phyloP scores from a whole-genome alignment of 108 stramenopile genomes.

The Asterionellopsis glacialis region DNA sequence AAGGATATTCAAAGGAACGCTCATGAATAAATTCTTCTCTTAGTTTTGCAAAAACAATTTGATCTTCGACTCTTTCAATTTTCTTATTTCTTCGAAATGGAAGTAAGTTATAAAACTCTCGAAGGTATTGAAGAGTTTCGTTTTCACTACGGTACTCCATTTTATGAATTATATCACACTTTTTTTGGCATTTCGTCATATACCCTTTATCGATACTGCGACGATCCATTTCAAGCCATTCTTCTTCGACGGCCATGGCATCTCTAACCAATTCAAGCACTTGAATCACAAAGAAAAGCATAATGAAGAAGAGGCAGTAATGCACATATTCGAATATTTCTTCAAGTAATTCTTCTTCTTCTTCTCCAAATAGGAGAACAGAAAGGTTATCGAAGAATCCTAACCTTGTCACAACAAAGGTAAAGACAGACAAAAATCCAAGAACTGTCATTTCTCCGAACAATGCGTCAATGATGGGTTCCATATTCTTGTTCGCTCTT shows the following conservation, averaged over 20 bases:
- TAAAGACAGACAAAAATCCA: conserved; percentile 43
- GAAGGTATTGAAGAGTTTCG: not conserved
- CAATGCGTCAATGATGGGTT: conserved; percentile 31
- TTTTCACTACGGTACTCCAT: not conserved
- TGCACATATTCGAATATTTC: conserved; percentile 52
- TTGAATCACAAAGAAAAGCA: conserved; percentile 47
- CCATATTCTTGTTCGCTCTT: conserved; percentile 18
- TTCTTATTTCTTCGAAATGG: not conserved
- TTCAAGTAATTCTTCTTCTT: conserved; percentile 24
- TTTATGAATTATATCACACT: not conserved
- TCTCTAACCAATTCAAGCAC: conserved; percentile 31
- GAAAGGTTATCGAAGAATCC: conserved; percentile 29
- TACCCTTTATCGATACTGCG: conserved; percentile 6
- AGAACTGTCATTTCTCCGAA: conserved; percentile 60
- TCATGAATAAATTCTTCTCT: conserved; percentile 38
- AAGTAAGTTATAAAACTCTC: not conserved
- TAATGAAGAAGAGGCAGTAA: conserved; percentile 39
- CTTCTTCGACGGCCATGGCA: conserved; percentile 19
- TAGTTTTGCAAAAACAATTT: conserved; percentile 13
- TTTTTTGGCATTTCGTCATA: conserved; percentile 1
- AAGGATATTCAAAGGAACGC: conserved; percentile 22
- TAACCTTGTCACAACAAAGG: conserved; percentile 27
- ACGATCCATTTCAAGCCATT: conserved; percentile 31
- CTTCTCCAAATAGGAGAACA: conserved; percentile 24
- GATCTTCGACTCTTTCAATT: not conserved